These are phyloP conservation scores for Halenospora varia DNA, from an alignment of 495 filamentous ascomycete species.

Conservation along the genomic window DNA sequence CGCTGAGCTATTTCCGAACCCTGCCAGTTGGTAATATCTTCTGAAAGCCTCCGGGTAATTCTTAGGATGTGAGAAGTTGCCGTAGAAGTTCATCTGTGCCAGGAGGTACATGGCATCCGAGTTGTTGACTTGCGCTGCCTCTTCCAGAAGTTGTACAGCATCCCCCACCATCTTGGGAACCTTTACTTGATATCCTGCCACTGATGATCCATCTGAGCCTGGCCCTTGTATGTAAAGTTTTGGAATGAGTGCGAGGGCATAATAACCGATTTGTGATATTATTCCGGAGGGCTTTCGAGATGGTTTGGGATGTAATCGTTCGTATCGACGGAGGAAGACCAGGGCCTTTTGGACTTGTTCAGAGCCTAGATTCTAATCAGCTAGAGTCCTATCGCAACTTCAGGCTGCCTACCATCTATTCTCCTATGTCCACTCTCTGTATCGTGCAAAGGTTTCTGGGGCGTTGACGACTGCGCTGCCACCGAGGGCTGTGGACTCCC, in stretches of 20 bases:
- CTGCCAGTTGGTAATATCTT: constrained; percentile 75
- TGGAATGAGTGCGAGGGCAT: constrained; percentile 19
- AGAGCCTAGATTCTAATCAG: constrained; percentile 17
- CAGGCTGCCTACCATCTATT: constrained; percentile 17
- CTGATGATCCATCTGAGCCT: background rate
- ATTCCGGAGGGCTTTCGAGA: constrained; percentile 23
- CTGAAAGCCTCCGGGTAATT: constrained; percentile 80
- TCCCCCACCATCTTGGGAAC: constrained; percentile 40
- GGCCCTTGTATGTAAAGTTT: constrained; percentile 20
- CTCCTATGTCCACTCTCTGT: constrained; percentile 8
- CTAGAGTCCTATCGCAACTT: background rate
- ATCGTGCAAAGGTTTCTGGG: constrained; percentile 15
- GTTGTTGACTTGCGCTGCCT: constrained; percentile 70
- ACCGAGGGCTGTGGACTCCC: constrained; percentile 14
- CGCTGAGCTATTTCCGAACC: constrained; percentile 81
- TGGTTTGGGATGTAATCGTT: constrained; percentile 15
- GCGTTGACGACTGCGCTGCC: constrained; percentile 12
- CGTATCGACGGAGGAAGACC: constrained; percentile 19
- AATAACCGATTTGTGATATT: constrained; percentile 13
- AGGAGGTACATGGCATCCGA: constrained; percentile 87
- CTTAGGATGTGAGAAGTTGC: constrained; percentile 84
- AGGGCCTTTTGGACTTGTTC: constrained; percentile 26
- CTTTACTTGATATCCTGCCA: background rate
- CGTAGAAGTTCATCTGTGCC: constrained; percentile 94
- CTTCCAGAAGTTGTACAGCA: constrained; percentile 70